Conservation (phyloP, 2,329 filamentous ascomycete genomes). For the Exophiala aquamarina region DNA sequence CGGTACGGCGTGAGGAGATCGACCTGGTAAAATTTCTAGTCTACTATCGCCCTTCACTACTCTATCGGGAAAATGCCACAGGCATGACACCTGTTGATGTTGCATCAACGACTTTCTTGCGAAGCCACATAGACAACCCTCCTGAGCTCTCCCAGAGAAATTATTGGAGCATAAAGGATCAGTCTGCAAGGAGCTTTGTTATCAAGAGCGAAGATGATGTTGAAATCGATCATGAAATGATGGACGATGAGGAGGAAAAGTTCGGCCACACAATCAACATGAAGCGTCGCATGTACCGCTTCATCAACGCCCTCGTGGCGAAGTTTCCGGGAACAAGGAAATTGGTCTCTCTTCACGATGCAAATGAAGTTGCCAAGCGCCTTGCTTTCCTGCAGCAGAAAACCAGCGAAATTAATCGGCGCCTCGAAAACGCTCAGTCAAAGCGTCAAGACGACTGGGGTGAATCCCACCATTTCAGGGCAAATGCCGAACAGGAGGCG, state of each 20-base stretch:
- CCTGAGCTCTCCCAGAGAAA: constrained; percentile 2
- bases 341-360: constrained; percentile 58
- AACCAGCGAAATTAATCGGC: constrained; percentile 18
- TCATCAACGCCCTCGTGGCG: constrained; percentile 13
- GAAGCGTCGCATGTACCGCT: constrained; percentile 18
- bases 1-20: constrained; percentile 31
- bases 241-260: constrained; percentile 5
- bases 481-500: too few species aligned
- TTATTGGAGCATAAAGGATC: constrained; percentile 6
- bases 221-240: background rate
- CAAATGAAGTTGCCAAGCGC: constrained; percentile 60
- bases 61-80: constrained; percentile 72
- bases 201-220: background rate
- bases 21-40: constrained; percentile 63
- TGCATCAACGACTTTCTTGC: constrained; percentile 53
- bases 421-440: too few species aligned
- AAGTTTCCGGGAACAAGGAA: constrained; percentile 28
- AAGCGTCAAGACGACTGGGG: too few species aligned
- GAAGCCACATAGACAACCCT: constrained; percentile 24
- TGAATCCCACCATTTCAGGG: too few species aligned
- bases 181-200: constrained; percentile 12
- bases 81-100: constrained; percentile 72
- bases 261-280: constrained; percentile 9
- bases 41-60: constrained; percentile 56
- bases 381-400: constrained; percentile 34